phyloP scores from a whole-genome alignment of 805 yeast genomes.

The Grigorovia yakushimaensis region DNA sequence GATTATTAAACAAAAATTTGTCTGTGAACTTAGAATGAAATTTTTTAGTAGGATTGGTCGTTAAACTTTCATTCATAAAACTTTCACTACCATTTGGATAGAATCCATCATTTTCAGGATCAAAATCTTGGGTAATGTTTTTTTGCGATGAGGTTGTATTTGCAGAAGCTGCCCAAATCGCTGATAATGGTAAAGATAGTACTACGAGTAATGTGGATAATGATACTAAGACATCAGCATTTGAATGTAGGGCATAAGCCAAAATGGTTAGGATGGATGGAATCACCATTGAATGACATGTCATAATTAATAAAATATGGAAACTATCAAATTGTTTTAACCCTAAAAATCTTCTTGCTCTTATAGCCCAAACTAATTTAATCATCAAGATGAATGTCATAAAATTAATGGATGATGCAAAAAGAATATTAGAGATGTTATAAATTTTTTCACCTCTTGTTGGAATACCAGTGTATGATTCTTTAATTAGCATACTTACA shows the following conservation, averaged over 20 bases:
- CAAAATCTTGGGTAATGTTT: conserved; percentile 24
- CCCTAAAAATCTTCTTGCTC: conserved; percentile 68
- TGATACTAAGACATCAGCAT: conserved; percentile 36
- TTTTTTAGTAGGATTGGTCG: background rate
- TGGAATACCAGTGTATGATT: conserved; percentile 22
- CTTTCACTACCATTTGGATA: conserved; percentile 11
- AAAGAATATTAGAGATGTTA: conserved; percentile 49
- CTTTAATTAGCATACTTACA: conserved; percentile 36
- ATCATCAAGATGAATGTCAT: conserved; percentile 49
- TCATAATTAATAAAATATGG: conserved; percentile 73
- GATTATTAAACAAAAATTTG: background rate
- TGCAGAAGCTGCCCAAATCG: conserved; percentile 79
- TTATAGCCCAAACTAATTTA: conserved; percentile 62
- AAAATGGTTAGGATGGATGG: conserved; percentile 64
- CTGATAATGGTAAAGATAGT: conserved; percentile 67
- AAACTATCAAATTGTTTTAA: conserved; percentile 72
- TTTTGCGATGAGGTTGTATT: conserved; percentile 39
- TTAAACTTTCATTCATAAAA: conserved; percentile 9
- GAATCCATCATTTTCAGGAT: conserved; percentile 14
- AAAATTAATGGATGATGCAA: conserved; percentile 57
- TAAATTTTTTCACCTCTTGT: conserved; percentile 32
- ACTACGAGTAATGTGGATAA: conserved; percentile 55
- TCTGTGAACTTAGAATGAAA: background rate
- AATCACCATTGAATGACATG: conserved; percentile 68
- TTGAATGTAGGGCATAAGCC: conserved; percentile 34